Percentiles rank a stretch among this genome's conserved stretches.
phyloP scores from a whole-genome alignment of 2,329 filamentous ascomycete species.

The Cytospora mali region DNA sequence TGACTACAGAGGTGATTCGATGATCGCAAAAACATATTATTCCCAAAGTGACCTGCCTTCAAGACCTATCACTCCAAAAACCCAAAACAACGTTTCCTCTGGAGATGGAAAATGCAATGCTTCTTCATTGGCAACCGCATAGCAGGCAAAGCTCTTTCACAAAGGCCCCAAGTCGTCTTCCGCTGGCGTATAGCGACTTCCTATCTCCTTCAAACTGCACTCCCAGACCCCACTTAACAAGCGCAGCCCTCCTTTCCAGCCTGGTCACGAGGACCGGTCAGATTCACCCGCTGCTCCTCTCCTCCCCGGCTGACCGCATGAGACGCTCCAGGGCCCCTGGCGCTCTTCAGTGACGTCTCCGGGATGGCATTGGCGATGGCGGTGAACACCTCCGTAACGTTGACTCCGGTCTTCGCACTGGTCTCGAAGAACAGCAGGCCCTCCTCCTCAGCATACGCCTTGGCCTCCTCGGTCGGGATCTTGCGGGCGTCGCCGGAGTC shows the following conservation, averaged over 20 bases:
- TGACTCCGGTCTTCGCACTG: constrained; percentile 92
- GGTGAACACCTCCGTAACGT: constrained; percentile 94
- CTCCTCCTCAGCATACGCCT: constrained; percentile 93
- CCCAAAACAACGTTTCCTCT: constrained; percentile 1
- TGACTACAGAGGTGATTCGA: constrained; percentile 16
- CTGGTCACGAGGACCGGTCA: constrained; percentile 72
- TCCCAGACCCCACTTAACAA: constrained; percentile 58
- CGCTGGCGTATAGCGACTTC: not conserved
- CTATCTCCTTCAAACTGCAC: constrained; percentile 26
- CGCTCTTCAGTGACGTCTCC: constrained; percentile 91
- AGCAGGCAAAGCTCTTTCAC: not conserved
- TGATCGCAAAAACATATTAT: constrained; percentile 22
- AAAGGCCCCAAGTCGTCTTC: not conserved
- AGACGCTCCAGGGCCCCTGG: constrained; percentile 69
- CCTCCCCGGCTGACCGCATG: constrained; percentile 60
- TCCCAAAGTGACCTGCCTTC: constrained; percentile 27
- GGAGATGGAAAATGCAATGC: constrained; percentile 25
- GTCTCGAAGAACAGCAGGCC: constrained; percentile 96
- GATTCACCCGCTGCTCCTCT: constrained; percentile 78
- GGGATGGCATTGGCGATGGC: constrained; percentile 98
- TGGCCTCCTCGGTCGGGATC: constrained; percentile 87
- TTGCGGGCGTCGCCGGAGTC: constrained; percentile 78
- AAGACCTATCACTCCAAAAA: constrained; percentile 15
- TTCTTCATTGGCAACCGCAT: constrained; percentile 4
- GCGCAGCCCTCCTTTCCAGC: constrained; percentile 90